Percentiles rank a stretch among this genome's conserved stretches.
phyloP scores from a whole-genome alignment of 2,329 filamentous ascomycete genomes.

The Gyromitra esculenta region DNA sequence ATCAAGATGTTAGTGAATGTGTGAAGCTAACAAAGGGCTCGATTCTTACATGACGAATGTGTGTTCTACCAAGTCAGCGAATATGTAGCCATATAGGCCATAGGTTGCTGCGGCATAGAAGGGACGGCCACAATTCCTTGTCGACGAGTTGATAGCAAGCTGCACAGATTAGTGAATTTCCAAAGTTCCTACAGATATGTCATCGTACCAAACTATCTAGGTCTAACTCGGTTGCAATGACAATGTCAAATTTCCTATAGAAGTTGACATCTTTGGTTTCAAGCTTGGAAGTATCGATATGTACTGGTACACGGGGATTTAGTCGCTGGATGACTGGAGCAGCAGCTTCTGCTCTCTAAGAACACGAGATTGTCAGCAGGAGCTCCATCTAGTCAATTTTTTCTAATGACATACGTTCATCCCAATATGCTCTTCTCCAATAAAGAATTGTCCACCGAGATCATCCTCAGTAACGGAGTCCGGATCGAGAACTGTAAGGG shows the following conservation, averaged over 20 bases:
- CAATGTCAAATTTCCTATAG: constrained; percentile 81
- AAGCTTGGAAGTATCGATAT: constrained; percentile 74
- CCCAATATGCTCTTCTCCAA: constrained; percentile 77
- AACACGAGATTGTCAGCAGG: constrained; percentile 11
- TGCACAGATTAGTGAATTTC: constrained; percentile 28
- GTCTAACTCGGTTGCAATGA: constrained; percentile 88
- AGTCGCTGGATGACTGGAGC: constrained; percentile 80
- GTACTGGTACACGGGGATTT: constrained; percentile 85
- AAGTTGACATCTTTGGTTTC: constrained; percentile 75
- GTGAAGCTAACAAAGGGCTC: background rate
- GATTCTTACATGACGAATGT: constrained; percentile 75
- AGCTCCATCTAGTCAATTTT: background rate
- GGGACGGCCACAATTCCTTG: constrained; percentile 77
- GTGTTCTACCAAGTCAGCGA: constrained; percentile 90
- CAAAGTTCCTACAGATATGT: background rate
- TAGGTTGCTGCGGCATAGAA: constrained; percentile 91
- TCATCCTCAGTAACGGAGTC: constrained; percentile 79
- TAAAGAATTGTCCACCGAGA: constrained; percentile 82
- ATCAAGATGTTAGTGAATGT: constrained; percentile 8
- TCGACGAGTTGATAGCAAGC: constrained; percentile 73
- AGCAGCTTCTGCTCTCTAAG: constrained; percentile 79
- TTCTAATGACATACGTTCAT: constrained; percentile 68
- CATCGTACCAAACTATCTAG: constrained; percentile 69
- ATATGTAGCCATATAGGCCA: constrained; percentile 93
- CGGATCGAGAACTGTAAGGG: constrained; percentile 86